These are phyloP conservation scores for Cinnamomum chago DNA, from an alignment of 164 flowering plant genomes.

Conservation along the genomic window DNA sequence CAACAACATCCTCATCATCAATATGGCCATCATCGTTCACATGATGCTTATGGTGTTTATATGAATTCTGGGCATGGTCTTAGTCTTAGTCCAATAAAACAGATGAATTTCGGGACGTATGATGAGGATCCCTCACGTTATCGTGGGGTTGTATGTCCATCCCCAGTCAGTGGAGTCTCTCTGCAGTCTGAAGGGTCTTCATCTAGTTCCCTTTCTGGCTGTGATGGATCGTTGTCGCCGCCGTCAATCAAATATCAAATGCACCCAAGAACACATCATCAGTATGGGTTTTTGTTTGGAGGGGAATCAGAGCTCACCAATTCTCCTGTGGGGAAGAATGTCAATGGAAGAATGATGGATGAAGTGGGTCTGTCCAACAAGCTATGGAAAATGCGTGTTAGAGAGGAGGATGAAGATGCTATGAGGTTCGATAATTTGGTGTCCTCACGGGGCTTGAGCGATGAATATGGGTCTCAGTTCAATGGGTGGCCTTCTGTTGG, in stretches of 20 bases:
- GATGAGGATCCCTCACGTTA: conserved; percentile 21
- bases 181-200: conserved; percentile 31
- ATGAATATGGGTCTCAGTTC: conserved; percentile 16
- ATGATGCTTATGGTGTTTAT: conserved; percentile 9
- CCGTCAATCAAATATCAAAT: conserved; percentile 12
- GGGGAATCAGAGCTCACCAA: conserved; percentile 18
- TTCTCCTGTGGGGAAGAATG: conserved; percentile 17
- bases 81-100: conserved; percentile 9
- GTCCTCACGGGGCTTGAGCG: not conserved
- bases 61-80: conserved; percentile 9
- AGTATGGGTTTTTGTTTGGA: conserved; percentile 14
- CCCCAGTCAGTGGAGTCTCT: conserved; percentile 35
- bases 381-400: conserved; percentile 26
- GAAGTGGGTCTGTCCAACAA: conserved; percentile 14
- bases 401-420: conserved; percentile 17
- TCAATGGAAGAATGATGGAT: conserved; percentile 13
- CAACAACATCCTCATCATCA: conserved; percentile 8
- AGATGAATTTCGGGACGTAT: conserved; percentile 17
- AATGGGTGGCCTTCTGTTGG: conserved; percentile 2
- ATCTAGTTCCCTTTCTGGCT: conserved; percentile 34
- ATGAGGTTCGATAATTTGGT: conserved; percentile 1
- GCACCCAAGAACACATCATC: conserved; percentile 9
- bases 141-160: conserved; percentile 19
- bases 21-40: conserved; percentile 5
- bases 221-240: conserved; percentile 23